Percentiles rank a stretch among this genome's conserved stretches.
phyloP scores from a whole-genome alignment of 75 land plant genomes.

The Cryptomeria japonica region DNA sequence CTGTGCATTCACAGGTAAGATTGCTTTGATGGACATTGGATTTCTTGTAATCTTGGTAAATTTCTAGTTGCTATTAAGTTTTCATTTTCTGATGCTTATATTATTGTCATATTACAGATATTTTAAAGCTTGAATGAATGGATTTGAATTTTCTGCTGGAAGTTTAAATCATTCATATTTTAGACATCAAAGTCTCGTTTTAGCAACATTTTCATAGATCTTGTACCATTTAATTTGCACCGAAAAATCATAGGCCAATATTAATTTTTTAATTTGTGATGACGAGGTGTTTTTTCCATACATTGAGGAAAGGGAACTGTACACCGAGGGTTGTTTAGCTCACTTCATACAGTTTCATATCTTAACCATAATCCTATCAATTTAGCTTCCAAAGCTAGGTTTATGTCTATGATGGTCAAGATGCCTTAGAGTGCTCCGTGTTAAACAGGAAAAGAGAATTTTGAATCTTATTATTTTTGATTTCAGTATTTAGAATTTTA shows the following conservation, averaged over 20 bases:
- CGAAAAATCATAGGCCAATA: neutral
- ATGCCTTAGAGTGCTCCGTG: too few species aligned
- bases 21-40: neutral
- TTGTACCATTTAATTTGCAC: neutral
- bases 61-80: neutral
- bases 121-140: neutral
- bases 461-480: too few species aligned
- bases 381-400: too few species aligned
- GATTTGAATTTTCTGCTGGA: neutral
- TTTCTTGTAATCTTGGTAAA: conserved; percentile 13
- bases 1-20: conserved; percentile 79
- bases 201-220: neutral
- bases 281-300: neutral
- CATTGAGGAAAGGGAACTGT: too few species aligned
- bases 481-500: too few species aligned
- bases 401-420: too few species aligned
- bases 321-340: too few species aligned
- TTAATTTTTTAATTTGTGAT: neutral
- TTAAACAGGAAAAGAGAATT: too few species aligned
- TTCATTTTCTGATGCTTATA: neutral
- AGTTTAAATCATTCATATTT: neutral
- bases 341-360: too few species aligned
- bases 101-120: neutral
- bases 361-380: too few species aligned
- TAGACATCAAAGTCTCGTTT: neutral